These are phyloP conservation scores for Phialemonium atrogriseum DNA, from an alignment of 2,329 filamentous ascomycete species.

Conservation along the genomic window DNA sequence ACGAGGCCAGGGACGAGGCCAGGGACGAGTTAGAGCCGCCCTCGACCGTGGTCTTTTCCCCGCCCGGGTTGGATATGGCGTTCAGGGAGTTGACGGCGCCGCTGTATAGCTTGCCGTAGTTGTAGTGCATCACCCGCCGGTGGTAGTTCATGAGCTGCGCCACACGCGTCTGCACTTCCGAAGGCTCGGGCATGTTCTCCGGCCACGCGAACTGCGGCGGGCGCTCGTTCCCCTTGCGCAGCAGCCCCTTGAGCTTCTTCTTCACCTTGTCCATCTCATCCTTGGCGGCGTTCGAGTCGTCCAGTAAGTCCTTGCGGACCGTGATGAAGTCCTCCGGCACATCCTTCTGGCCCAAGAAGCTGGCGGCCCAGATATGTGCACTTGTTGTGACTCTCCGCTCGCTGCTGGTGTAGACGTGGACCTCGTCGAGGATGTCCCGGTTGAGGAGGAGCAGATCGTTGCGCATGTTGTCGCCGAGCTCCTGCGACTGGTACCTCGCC, in stretches of 20 bases:
- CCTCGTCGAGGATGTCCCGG: conserved; percentile 81
- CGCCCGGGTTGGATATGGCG: conserved; percentile 43
- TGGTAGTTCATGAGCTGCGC: conserved; percentile 98
- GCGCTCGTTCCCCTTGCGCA: conserved; percentile 87
- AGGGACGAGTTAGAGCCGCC: conserved; percentile 33
- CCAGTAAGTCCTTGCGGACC: conserved; percentile 86
- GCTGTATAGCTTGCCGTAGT: conserved; percentile 72
- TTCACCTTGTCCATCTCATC: conserved; percentile 99
- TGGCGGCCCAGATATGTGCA: conserved; percentile 88
- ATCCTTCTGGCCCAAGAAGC: conserved; percentile 82
- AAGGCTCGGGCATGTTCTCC: conserved; percentile 86
- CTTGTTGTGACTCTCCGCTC: conserved; percentile 91
- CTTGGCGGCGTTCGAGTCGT: conserved; percentile 97
- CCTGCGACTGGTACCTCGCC: conserved; percentile 89
- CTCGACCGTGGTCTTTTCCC: conserved; percentile 35
- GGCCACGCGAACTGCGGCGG: conserved; percentile 98
- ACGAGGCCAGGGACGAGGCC: conserved; percentile 17
- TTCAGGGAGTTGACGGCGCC: conserved; percentile 56
- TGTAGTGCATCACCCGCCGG: conserved; percentile 87
- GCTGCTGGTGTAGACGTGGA: conserved; percentile 91
- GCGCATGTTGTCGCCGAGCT: conserved; percentile 90
- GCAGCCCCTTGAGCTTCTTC: conserved; percentile 91
- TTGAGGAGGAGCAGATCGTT: conserved; percentile 93
- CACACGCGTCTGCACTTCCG: conserved; percentile 82
- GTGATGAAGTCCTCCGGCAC: conserved; percentile 79